Conservation (phyloP, 345 rosid genomes). For the Melaleuca quinquenervia region DNA sequence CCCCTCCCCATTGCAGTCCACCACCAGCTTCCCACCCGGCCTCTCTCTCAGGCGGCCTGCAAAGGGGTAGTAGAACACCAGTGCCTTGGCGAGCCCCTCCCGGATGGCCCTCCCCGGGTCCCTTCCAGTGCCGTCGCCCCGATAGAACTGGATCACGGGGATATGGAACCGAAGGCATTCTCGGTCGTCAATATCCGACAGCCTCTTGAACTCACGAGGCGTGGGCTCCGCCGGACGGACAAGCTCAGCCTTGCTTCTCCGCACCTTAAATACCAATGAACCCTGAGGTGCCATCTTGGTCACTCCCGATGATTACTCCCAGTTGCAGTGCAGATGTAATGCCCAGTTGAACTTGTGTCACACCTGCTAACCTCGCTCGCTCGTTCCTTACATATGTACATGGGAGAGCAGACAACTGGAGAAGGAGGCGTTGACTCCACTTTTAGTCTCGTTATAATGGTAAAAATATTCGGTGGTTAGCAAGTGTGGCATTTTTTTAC, state of each 20-base stretch:
- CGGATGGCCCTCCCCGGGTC: slow-evolving; percentile 27
- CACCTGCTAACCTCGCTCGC: too few relatives aligned
- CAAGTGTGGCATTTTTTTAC: too few relatives aligned
- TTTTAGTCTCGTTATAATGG: too few relatives aligned
- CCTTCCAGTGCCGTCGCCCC: slow-evolving; percentile 10
- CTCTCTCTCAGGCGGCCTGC: slow-evolving; percentile 37
- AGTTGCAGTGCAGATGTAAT: background rate
- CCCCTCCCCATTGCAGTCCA: slow-evolving; percentile 52
- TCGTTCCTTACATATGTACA: background rate
- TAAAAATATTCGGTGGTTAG: too few relatives aligned
- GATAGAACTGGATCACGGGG: slow-evolving; percentile 19
- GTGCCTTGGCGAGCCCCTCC: slow-evolving; percentile 20
- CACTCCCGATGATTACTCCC: background rate
- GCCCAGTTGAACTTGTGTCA: background rate
- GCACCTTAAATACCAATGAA: slow-evolving; percentile 21
- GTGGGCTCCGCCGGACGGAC: slow-evolving; percentile 28
- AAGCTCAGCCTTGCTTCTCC: slow-evolving; percentile 13
- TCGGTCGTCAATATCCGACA: slow-evolving; percentile 48
- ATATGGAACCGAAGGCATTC: slow-evolving; percentile 26
- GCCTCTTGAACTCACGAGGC: slow-evolving; percentile 22
- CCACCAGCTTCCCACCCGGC: slow-evolving; percentile 23
- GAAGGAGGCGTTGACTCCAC: too few relatives aligned
- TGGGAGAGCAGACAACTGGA: background rate
- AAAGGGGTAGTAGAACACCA: slow-evolving; percentile 39
- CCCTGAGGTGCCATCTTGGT: slow-evolving; percentile 1